Base-by-base conservation (phyloP, 2,329 filamentous ascomycete genomes). In the Penicillium sp. region DNA sequence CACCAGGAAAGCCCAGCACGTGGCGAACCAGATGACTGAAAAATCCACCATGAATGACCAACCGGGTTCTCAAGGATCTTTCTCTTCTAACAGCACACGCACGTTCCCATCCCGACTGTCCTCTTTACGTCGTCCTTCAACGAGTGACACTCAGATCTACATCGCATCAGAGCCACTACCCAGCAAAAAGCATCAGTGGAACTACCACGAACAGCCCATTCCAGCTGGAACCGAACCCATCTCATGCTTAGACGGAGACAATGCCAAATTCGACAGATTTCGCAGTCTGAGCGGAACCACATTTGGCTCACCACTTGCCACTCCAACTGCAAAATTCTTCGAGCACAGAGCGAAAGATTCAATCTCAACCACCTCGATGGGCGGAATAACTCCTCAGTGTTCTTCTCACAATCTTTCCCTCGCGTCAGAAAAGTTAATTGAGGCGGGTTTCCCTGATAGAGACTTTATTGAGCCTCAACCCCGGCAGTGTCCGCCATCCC, bases 221-320 rank as follows among this genome's bases (percentile, higher is more conserved):
- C 13, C 45, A 4, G 48, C 47, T 8, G 49, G 51, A 24, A 39
- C 48, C 35, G 41, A 50, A 5, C 3, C 18, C 18, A 18, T 56
- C 54, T 9, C 50, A 57, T 26, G 44, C 18, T 18, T 56, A 12
- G 51, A 46, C 12, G 47, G 54, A n/a, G 54, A 54, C 25, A 54
- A 48, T 9, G 60, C 57, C 13, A 45, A 44, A n/a, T 55, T 60
- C 54, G 58, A 63, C 32, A 59, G 58, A 40, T 56, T 59, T 43
- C 67, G 65, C 26, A 69, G 64, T 1, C 41, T 68, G 12, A 71
- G 68, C 45, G 65, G 63, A 12, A 67, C 66, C 5, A 70, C 68
- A 2, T 38, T 66, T 36, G 56, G 57, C 24, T 67, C 65, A 1
- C 58, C 58, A 12, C 55, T 58, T n/a, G 60, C 53, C 11, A 61